A percentile compares a stretch with the other conserved stretches of the same genome.
Conservation (phyloP, 2,329 filamentous ascomycete species). For the Arthroderma sp. region DNA sequence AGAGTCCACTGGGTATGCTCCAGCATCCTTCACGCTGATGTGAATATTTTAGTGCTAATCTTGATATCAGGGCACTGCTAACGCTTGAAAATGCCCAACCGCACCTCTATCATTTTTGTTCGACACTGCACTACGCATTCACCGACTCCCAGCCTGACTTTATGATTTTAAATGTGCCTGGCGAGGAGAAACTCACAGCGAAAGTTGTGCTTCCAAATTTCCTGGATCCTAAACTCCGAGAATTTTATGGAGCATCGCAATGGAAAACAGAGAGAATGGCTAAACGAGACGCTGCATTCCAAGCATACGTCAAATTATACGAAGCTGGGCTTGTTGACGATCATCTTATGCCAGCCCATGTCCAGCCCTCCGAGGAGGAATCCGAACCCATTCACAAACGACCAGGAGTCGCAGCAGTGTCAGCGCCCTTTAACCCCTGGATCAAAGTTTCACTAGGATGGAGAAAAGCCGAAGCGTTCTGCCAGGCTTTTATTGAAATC, state of each 20-base stretch:
- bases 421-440: conserved; percentile 27
- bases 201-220: conserved; percentile 58
- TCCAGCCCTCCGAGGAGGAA: conserved; percentile 25
- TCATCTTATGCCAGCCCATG: conserved; percentile 52
- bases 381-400: conserved; percentile 21
- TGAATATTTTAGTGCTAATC: conserved; percentile 6
- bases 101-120: conserved; percentile 77
- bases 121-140: conserved; percentile 46
- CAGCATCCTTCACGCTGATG: conserved; percentile 1
- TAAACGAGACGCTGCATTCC: conserved; percentile 68
- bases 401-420: conserved; percentile 17
- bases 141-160: conserved; percentile 58
- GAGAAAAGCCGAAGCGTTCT: conserved; percentile 10
- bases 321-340: conserved; percentile 61
- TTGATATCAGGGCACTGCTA: conserved; percentile 46
- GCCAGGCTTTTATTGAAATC: conserved; percentile 14
- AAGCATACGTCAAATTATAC: conserved; percentile 61
- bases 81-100: conserved; percentile 58
- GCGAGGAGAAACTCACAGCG: conserved; percentile 27
- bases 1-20: conserved; percentile 29
- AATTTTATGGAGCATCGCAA: conserved; percentile 34
- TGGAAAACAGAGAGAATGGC: conserved; percentile 65
- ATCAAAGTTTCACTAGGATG: conserved; percentile 18
- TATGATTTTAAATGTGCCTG: conserved; percentile 34
- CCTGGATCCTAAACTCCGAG: conserved; percentile 50